Conservation (phyloP, 2,329 filamentous ascomycete genomes). For the Eurotiales sp. region DNA sequence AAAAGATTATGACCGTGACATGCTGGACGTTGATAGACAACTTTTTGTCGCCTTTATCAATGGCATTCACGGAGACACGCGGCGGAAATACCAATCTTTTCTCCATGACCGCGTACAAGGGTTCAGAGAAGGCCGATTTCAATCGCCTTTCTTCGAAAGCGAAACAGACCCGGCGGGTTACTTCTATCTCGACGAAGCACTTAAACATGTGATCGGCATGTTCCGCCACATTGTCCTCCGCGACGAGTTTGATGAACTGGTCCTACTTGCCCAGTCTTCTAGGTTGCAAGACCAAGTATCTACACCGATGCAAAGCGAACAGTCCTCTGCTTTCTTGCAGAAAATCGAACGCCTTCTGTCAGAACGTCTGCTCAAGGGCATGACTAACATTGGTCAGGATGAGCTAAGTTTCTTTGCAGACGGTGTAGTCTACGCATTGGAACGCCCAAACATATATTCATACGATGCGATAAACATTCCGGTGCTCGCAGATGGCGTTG, state of each 20-base stretch:
- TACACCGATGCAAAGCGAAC: conserved; percentile 9
- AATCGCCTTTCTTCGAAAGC: conserved; percentile 30
- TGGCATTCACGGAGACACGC: conserved; percentile 35
- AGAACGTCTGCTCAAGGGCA: conserved; percentile 29
- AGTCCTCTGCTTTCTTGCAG: conserved; percentile 24
- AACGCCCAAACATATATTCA: conserved; percentile 17
- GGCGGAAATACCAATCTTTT: conserved; percentile 30
- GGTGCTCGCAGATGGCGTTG: background rate
- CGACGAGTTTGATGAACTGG: conserved; percentile 34
- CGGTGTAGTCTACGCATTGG: conserved; percentile 32
- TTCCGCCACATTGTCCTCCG: conserved; percentile 38
- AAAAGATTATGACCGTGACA: conserved; percentile 32
- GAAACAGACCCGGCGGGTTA: conserved; percentile 30
- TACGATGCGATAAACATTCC: conserved; percentile 10
- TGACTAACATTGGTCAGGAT: conserved; percentile 30
- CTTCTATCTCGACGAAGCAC: conserved; percentile 35
- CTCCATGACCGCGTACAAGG: conserved; percentile 32
- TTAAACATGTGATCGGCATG: conserved; percentile 36
- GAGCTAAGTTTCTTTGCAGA: conserved; percentile 40
- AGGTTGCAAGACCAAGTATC: conserved; percentile 13
- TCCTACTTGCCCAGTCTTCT: conserved; percentile 25
- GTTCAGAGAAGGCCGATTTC: conserved; percentile 28
- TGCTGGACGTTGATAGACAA: conserved; percentile 36
- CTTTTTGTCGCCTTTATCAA: conserved; percentile 42
- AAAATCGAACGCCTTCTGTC: conserved; percentile 34